Evolutionary conservation across 805 yeast genomes (phyloP), one percentile per base, ranked within the genome.

Genomic region (Candida ortonii): DNA sequence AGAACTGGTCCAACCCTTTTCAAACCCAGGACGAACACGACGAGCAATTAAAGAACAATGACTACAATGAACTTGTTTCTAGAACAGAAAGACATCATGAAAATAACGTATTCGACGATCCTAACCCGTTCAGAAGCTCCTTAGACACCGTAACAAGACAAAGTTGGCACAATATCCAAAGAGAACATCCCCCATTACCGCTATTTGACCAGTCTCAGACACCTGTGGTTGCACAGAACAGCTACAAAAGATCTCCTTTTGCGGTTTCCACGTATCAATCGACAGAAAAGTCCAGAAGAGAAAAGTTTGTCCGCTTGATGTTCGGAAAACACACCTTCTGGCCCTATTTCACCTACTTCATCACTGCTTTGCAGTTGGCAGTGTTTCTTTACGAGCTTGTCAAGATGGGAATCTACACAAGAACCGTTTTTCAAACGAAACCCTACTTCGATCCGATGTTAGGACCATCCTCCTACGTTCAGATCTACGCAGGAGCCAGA

Each of bases 361-460:
- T 65, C 12, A 65, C 79, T 0, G 25, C 60, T 7, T 64, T 71
- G 13, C 79, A 81, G 48, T 47, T 75, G 4, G 56, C 58, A 6
- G 80, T 82, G 7, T 82, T 82, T 49, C 67, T 80, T 6, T 80
- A 70, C 9, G 88, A 82, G 53, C 56, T 82, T 22, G 70, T 65
- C 8, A 63, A 61, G 36, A 76, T 77, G 84, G 70, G 76, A 5
- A 47, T 53, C 5, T 61, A 74, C 27, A 81, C 88, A 0, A 84
- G 85, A 2, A 67, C 73, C 11, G 76, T 81, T 3, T 70, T 82
- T 40, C 85, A 78, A 51, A 77, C 84, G 0, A 57, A 78, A 46
- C 89, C 89, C 5, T 72, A 76, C 41, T 78, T 82, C 63, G 82
- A 82, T 52, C 89, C 88, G 5, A 81, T 82, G 88, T 53, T 82